These are phyloP conservation scores for Metarhizium humberi DNA, from an alignment of 2,329 filamentous ascomycete genomes.

Conservation along the genomic window DNA sequence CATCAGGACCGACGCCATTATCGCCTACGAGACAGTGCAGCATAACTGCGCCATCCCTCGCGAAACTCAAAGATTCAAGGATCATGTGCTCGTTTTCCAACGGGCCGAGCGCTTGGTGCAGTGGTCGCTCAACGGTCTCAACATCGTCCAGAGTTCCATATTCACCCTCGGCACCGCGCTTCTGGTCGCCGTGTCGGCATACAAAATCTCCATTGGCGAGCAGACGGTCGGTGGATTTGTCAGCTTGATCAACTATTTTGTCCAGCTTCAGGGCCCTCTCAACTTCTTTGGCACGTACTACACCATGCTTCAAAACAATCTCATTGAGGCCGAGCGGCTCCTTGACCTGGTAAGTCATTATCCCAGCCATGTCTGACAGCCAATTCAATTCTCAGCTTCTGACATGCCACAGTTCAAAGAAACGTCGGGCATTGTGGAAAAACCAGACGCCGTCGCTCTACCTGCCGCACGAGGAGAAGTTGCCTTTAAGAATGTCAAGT, in stretches of 20 bases:
- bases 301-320: slow-evolving; percentile 43
- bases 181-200: slow-evolving; percentile 52
- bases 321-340: slow-evolving; percentile 48
- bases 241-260: slow-evolving; percentile 65
- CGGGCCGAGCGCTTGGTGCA: slow-evolving; percentile 46
- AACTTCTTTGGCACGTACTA: slow-evolving; percentile 56
- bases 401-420: slow-evolving; percentile 29
- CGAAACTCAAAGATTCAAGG: slow-evolving; percentile 47
- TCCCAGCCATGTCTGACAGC: slow-evolving; percentile 33
- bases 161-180: slow-evolving; percentile 51
- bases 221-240: slow-evolving; percentile 57
- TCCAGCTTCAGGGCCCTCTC: slow-evolving; percentile 59
- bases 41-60: slow-evolving; percentile 53
- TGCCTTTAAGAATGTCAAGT: slow-evolving; percentile 43
- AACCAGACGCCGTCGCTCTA: slow-evolving; percentile 25
- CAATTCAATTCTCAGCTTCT: slow-evolving; percentile 33
- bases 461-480: slow-evolving; percentile 22
- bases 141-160: slow-evolving; percentile 53
- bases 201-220: slow-evolving; percentile 47
- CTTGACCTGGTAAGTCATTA: slow-evolving; percentile 41
- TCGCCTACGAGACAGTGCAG: slow-evolving; percentile 49
- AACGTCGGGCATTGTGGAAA: slow-evolving; percentile 32
- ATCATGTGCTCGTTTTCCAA: slow-evolving; percentile 44
- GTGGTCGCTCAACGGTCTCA: slow-evolving; percentile 48
- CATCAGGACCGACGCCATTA: slow-evolving; percentile 37